Evolutionary conservation across 1,284 basidiomycete species (phyloP).

Genomic region (Fomitopsis schrenkii): DNA sequence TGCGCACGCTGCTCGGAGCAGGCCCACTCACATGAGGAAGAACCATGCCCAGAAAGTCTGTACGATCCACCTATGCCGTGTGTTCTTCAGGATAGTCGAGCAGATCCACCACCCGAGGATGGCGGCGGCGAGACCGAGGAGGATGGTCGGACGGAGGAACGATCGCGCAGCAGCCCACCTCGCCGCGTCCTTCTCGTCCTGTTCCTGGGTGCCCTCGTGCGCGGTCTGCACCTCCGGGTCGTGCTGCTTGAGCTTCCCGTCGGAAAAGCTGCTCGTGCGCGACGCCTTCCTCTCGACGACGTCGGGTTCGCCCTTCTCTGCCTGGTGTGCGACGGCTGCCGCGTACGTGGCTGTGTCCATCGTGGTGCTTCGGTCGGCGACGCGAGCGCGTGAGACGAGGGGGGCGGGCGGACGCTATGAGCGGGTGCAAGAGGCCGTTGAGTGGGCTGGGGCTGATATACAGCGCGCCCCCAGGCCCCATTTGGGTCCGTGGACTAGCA

Average conservation of each 20-base stretch:
- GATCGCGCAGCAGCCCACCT: constrained; percentile 15
- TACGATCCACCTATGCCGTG: constrained; percentile 76
- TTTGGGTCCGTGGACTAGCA: background rate
- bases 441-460: background rate
- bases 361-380: background rate
- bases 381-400: background rate
- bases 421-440: background rate
- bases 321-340: background rate
- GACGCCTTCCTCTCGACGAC: constrained; percentile 16
- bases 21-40: constrained; percentile 54
- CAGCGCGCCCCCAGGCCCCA: background rate
- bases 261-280: constrained; percentile 15
- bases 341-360: background rate
- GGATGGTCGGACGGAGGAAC: constrained; percentile 37
- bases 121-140: constrained; percentile 48
- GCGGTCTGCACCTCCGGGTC: constrained; percentile 22
- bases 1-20: background rate
- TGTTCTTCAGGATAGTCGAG: constrained; percentile 59
- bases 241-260: constrained; percentile 25
- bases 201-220: constrained; percentile 18
- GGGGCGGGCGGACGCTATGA: background rate
- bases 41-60: constrained; percentile 80
- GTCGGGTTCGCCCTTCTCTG: background rate
- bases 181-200: constrained; percentile 23
- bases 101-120: constrained; percentile 84